Evolutionary conservation across 257 asterid genomes (phyloP), one percentile per base, ranked within the genome.

Genomic region (Linderniella brevidens): DNA sequence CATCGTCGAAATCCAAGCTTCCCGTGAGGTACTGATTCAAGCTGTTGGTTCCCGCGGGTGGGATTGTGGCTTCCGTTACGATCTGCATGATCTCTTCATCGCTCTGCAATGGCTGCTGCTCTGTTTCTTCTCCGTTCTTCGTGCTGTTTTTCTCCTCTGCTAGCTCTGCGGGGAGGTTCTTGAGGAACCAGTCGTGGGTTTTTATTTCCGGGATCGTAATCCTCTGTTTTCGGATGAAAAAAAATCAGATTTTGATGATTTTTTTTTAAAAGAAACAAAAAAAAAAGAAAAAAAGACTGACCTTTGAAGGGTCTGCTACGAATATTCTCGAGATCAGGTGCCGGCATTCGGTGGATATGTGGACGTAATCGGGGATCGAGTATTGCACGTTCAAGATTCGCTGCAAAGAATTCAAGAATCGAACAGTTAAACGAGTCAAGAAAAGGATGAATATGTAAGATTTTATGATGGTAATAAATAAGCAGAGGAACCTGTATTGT

Each of bases 231-330:
- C 37, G 41, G 19, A 11, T 35, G 14, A 16, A 19, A 13, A 17
- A n/a, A n/a, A n/a, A n/a, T n/a, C n/a, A n/a, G n/a, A n/a, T n/a
- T n/a, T n/a, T n/a, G n/a, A n/a, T n/a, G n/a, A 57, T 37, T 0
- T 14, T 13, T 40, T n/a, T 8, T n/a, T 8, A 13, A 45, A 13
- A n/a, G 29, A 35, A 58, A 15, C 25, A 58, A 1, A 38, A 5
- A 15, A 9, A 8, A 41, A 9, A 15, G 4, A 2, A 4, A 1
- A 19, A 37, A 19, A 9, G 49, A 42, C 64, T 44, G 55, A 84
- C 98, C 94, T 88, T 73, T 41, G 78, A 72, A 52, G 96, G 96
- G 59, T 88, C 98, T 4, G 93, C 98, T 13, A 84, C 96, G 41
- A 88, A 88, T 51, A 88, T 81, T 68, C 93, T 72, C 39, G 98